These are phyloP conservation scores for Aspergillaceae sp. DNA, from an alignment of 2,329 filamentous ascomycete genomes.

Conservation along the genomic window DNA sequence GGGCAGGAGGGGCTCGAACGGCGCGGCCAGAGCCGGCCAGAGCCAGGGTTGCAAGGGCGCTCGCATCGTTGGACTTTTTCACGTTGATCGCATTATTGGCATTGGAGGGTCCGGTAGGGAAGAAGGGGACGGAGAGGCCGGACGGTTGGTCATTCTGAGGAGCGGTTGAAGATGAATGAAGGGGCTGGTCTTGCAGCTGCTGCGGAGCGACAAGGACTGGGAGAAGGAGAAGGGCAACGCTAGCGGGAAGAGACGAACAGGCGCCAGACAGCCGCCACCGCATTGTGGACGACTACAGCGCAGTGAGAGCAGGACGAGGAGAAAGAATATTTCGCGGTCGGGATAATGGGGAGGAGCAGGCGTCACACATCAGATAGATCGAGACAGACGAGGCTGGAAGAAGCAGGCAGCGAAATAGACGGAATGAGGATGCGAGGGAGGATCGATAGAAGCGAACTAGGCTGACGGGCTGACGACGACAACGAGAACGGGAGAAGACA, in stretches of 20 bases:
- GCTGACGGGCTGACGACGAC: too few species aligned
- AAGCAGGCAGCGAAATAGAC: conserved; percentile 1
- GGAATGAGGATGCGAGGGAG: conserved; percentile 1
- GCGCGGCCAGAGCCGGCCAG: conserved; percentile 64
- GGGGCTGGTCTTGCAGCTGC: conserved; percentile 42
- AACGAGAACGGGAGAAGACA: too few species aligned
- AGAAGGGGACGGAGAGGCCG: conserved; percentile 20
- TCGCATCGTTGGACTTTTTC: conserved; percentile 56
- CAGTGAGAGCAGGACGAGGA: conserved; percentile 3
- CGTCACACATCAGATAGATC: too few species aligned
- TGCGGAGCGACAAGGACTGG: conserved; percentile 57
- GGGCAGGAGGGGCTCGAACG: conserved; percentile 90
- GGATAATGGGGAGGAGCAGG: too few species aligned
- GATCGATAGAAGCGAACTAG: background rate
- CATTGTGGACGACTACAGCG: conserved; percentile 44
- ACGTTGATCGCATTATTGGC: conserved; percentile 19
- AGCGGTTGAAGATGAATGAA: background rate
- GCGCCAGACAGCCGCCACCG: conserved; percentile 57
- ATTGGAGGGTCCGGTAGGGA: conserved; percentile 14
- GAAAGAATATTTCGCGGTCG: background rate
- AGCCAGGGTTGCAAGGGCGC: conserved; percentile 97
- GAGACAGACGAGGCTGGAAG: background rate
- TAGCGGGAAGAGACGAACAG: conserved; percentile 46
- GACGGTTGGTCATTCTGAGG: conserved; percentile 17
- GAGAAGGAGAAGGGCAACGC: conserved; percentile 51